These are phyloP conservation scores for Solidago caesia DNA, from an alignment of 129 eudicot species.

Conservation along the genomic window DNA sequence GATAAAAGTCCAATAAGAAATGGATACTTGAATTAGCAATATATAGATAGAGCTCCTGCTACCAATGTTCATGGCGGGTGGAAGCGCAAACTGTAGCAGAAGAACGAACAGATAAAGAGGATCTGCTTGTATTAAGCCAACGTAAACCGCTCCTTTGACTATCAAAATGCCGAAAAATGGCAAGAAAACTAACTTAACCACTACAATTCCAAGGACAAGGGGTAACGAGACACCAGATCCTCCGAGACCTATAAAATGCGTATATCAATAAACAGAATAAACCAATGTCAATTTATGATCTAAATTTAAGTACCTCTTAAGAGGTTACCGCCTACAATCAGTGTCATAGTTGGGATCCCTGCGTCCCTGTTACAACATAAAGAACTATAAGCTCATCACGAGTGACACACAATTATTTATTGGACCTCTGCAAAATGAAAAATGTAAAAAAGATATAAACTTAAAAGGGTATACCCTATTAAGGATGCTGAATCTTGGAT, in stretches of 20 bases:
- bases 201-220: constrained; percentile 40
- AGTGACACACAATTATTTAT: background rate
- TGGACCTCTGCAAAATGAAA: background rate
- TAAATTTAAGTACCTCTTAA: constrained; percentile 37
- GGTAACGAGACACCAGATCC: constrained; percentile 40
- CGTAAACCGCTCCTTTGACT: constrained; percentile 43
- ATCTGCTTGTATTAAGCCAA: constrained; percentile 43
- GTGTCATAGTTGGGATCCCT: constrained; percentile 44
- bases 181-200: constrained; percentile 41
- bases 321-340: constrained; percentile 55
- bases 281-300: background rate
- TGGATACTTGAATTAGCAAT: background rate
- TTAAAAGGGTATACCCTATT: constrained; percentile 43
- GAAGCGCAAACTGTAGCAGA: constrained; percentile 58
- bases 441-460: background rate
- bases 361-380: constrained; percentile 38
- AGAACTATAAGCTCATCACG: background rate
- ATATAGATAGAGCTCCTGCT: background rate
- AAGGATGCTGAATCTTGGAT: constrained; percentile 44
- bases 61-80: constrained; percentile 67
- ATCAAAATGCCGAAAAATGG: constrained; percentile 50
- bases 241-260: constrained; percentile 39
- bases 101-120: constrained; percentile 62
- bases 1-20: background rate
- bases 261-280: background rate